Evolutionary conservation across 331 rosid species (phyloP).

Genomic region (Arachis monticola): DNA sequence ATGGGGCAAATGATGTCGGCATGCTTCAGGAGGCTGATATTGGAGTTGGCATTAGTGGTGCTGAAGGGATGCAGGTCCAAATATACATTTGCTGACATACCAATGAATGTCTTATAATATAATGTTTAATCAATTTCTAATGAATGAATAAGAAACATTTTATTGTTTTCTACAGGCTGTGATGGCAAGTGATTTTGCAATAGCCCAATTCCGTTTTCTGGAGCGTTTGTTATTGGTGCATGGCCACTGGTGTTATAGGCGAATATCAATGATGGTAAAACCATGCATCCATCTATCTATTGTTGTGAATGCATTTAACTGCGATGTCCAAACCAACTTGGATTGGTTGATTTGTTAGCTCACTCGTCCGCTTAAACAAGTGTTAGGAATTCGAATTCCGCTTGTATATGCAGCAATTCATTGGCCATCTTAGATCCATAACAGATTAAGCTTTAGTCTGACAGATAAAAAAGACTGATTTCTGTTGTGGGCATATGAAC

Average conservation of each 20-base stretch:
- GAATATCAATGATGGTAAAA: conserved; percentile 91
- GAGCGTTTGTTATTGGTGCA: conserved; percentile 91
- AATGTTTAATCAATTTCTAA: background rate
- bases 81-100: conserved; percentile 26
- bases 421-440: too few relatives aligned
- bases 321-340: too few relatives aligned
- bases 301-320: too few relatives aligned
- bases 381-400: too few relatives aligned
- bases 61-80: conserved; percentile 87
- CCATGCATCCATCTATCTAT: background rate
- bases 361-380: too few relatives aligned
- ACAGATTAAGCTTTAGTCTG: too few relatives aligned
- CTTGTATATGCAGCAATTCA: too few relatives aligned
- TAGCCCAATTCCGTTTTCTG: conserved; percentile 78
- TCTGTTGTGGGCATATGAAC: conserved; percentile 15
- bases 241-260: conserved; percentile 93
- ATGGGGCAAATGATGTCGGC: conserved; percentile 92
- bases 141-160: background rate
- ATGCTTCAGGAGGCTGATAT: conserved; percentile 94
- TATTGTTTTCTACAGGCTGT: conserved; percentile 67
- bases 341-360: too few relatives aligned
- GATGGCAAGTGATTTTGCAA: conserved; percentile 91
- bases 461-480: background rate
- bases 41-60: conserved; percentile 90
- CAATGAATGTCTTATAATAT: background rate